Evolutionary conservation across 2,329 filamentous ascomycete species (phyloP), one percentile per base, ranked within the genome.

Genomic region (Zopfia rhizophila): DNA sequence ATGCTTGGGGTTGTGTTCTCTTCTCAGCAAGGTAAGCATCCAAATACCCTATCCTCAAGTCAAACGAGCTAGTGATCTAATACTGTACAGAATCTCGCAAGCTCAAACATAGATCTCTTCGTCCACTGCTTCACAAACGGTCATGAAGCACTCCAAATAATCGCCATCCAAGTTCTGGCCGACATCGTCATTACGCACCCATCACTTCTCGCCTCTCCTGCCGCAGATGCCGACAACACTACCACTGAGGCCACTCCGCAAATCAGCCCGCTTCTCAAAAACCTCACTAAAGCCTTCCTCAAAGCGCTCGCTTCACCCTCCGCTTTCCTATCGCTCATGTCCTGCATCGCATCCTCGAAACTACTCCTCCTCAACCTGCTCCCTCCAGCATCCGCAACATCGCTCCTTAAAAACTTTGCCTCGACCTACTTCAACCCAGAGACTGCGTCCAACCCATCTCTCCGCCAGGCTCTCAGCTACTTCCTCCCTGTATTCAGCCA

Each of bases 101-200:
- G 93, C 66, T 91, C 96, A 69, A 97, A 99, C 68, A 78, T 97
- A 54, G 88, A 85, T 0, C 82, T 99, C 3, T 99, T 99, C 73
- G 89, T 97, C 70, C 92, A 96, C 69, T 97, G 96, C 77, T 97
- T 95, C 75, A 89, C 79, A 72, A 96, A 96, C 75, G 94, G 94
- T 1, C 91, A 97, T 65, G 86, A 94, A 7, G 86, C 88, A 0
- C 79, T 99, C 27, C 93, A 97, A 70, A 89, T 93, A 38, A 96
- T 91, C 7, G 89, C 91, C 0, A 76, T 97, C 22, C 91, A 97
- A 55, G 95, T 96, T 52, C 82, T 99, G 22, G 92, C 91, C 7
- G 94, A 99, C 70, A 93, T 97, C 58, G 79, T 97, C 36, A 91
- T 92, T 40, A 90, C 91, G 1, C 91, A 97, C 65, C 91, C 91